Conservation (phyloP, 345 rosid species). For the Melastoma malabathricum region DNA sequence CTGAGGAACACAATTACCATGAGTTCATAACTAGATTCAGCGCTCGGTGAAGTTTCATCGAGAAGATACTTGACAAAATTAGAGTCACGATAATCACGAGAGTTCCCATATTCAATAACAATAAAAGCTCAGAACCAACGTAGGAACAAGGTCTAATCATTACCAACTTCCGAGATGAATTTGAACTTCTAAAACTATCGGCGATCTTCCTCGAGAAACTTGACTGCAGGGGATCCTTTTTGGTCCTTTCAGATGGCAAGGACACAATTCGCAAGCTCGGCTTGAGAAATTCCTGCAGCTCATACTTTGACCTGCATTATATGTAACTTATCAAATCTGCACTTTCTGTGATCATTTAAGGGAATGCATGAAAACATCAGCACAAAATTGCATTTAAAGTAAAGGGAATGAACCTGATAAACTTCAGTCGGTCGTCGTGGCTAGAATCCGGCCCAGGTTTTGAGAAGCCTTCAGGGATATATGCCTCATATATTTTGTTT, state of each 20-base stretch:
- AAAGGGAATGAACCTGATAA: slow-evolving; percentile 45
- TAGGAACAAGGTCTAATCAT: slow-evolving; percentile 3
- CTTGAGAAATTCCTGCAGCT: slow-evolving; percentile 82
- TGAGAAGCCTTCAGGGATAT: slow-evolving; percentile 59
- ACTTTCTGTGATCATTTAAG: too few relatives aligned
- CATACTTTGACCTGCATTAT: slow-evolving; percentile 73
- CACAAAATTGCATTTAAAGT: neutral
- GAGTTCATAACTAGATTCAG: neutral
- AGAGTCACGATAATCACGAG: too few relatives aligned
- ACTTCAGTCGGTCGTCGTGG: slow-evolving; percentile 61
- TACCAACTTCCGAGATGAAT: slow-evolving; percentile 41
- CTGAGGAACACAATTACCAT: slow-evolving; percentile 28
- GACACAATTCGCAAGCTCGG: slow-evolving; percentile 80
- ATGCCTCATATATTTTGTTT: slow-evolving; percentile 81
- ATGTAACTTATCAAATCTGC: slow-evolving; percentile 7
- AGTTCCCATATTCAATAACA: too few relatives aligned
- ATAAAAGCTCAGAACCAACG: too few relatives aligned
- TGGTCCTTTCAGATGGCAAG: slow-evolving; percentile 22
- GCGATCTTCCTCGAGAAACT: slow-evolving; percentile 45
- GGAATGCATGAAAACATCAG: too few relatives aligned
- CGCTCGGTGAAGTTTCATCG: neutral
- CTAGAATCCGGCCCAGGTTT: slow-evolving; percentile 77
- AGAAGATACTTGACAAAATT: neutral
- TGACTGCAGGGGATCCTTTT: slow-evolving; percentile 27
- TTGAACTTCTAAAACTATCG: slow-evolving; percentile 50